Evolutionary conservation across 2,329 filamentous ascomycete species (phyloP).

Genomic region (Claviceps sp.): DNA sequence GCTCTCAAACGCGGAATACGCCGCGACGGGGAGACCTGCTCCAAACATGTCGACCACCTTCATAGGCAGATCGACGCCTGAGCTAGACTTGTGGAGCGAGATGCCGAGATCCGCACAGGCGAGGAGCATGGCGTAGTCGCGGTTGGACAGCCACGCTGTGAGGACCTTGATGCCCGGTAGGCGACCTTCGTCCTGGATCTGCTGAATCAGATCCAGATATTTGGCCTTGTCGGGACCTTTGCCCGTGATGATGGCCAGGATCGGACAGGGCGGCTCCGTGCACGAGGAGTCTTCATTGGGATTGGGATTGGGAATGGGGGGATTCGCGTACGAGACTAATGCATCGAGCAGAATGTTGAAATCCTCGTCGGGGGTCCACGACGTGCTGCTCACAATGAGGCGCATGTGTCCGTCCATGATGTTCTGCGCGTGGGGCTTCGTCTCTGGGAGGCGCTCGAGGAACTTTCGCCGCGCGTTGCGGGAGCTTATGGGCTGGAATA

Average conservation of each 20-base stretch:
- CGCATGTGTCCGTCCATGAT: constrained; percentile 46
- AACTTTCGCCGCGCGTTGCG: constrained; percentile 39
- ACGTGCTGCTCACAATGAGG: constrained; percentile 83
- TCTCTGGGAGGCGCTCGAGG: constrained; percentile 52
- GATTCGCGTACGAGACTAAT: constrained; percentile 56
- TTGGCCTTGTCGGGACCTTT: constrained; percentile 73
- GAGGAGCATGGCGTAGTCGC: constrained; percentile 74
- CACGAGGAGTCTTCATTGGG: constrained; percentile 24
- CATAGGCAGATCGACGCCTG: constrained; percentile 93
- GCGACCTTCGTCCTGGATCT: constrained; percentile 46
- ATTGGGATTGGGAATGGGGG: constrained; percentile 9
- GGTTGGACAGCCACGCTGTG: constrained; percentile 74
- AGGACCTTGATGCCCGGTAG: constrained; percentile 58
- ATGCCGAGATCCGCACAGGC: constrained; percentile 80
- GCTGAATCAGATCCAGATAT: constrained; percentile 55
- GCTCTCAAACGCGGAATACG: constrained; percentile 75
- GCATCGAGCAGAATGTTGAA: constrained; percentile 80
- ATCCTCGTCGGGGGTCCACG: constrained; percentile 95
- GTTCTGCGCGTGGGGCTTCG: constrained; percentile 42
- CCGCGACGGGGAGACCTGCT: constrained; percentile 77
- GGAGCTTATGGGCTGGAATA: constrained; percentile 59
- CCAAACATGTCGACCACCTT: constrained; percentile 99
- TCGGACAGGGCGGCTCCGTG: constrained; percentile 35
- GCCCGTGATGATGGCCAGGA: constrained; percentile 88
- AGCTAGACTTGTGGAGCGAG: constrained; percentile 84